Conservation (phyloP, 2,329 filamentous ascomycete genomes). For the Apiospora hydei region DNA sequence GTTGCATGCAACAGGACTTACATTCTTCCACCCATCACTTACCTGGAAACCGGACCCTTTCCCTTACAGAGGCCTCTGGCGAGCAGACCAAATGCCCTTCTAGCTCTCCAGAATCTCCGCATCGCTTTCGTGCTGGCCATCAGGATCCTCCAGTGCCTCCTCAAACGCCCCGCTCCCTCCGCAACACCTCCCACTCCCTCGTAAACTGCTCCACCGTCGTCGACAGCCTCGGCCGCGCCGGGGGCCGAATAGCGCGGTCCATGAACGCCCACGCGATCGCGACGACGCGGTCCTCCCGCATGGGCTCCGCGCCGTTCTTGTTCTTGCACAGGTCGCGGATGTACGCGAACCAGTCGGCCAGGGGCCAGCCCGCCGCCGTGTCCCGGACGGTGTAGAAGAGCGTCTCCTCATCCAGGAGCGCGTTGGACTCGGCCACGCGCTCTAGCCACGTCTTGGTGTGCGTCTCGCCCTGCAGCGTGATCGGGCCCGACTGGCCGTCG, state of each 20-base stretch:
- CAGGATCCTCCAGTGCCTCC: constrained; percentile 29
- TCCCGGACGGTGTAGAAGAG: constrained; percentile 38
- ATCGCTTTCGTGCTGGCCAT: constrained; percentile 29
- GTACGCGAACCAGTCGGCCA: constrained; percentile 36
- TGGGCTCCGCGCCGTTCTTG: constrained; percentile 29
- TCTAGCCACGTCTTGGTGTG: constrained; percentile 34
- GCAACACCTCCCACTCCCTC: constrained; percentile 30
- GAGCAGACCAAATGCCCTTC: not conserved
- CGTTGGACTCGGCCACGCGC: constrained; percentile 31
- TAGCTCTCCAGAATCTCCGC: not conserved
- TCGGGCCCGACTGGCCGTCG: constrained; percentile 26
- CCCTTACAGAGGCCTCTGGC: not conserved
- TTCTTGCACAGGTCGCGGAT: constrained; percentile 29
- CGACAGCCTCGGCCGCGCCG: constrained; percentile 27
- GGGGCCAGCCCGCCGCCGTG: constrained; percentile 29
- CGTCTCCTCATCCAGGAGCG: constrained; percentile 31
- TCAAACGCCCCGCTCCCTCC: constrained; percentile 31
- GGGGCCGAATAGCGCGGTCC: constrained; percentile 36
- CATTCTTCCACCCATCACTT: not conserved
- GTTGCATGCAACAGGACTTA: not conserved
- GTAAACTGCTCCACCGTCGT: constrained; percentile 34
- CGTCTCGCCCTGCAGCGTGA: constrained; percentile 34
- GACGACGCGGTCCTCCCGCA: constrained; percentile 36
- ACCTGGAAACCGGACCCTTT: constrained; percentile 15
- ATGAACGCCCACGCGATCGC: constrained; percentile 40